Evolutionary conservation across 2,329 filamentous ascomycete genomes (phyloP), one percentile per base, ranked within the genome.

Genomic region (Cercospora sp.): DNA sequence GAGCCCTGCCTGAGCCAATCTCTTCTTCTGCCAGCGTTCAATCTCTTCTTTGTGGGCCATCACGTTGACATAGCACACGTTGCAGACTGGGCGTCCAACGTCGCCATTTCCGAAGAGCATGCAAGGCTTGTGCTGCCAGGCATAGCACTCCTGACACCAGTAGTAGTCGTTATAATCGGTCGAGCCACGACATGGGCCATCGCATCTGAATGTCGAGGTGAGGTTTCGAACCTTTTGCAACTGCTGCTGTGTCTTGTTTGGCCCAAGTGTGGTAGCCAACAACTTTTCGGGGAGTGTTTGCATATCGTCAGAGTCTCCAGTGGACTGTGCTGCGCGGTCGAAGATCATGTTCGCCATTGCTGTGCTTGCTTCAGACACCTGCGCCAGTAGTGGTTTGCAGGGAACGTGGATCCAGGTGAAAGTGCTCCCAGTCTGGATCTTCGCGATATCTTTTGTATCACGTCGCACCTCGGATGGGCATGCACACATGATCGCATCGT

Each of bases 1-100:
- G 9, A 63, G 61, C 2, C 65, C 63, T 36, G 70, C 70, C 39
- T 66, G 28, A 8, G 67, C 39, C 16, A 71, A 42, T 16, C 67
- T 67, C 30, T 67, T 39, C 23, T 66, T 63, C 74, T 85, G 85
- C 74, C 81, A 85, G 57, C 76, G 70, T 72, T 84, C 82, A n/a
- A 86, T 75, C 70, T 86, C 84, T 9, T 85, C 80, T 58, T 62
- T 30, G 36, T 69, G 61, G n/a, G 66, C 36, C n/a, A 72, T 57
- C n/a, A 63, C 68, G 20, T 62, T 60, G 61, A 68, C 33, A 60
- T 69, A 73, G 66, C 70, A 73, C 18, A 45, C 64, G 39, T 73
- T 73, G 64, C 72, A 73, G n/a, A 71, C 67, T 16, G 70, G 69
- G 3, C 70, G 70, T 2, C 69, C 69, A 18, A 36, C 70, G 12